phyloP scores from a whole-genome alignment of 106 monocot genomes.

The Cymbidium sinense region DNA sequence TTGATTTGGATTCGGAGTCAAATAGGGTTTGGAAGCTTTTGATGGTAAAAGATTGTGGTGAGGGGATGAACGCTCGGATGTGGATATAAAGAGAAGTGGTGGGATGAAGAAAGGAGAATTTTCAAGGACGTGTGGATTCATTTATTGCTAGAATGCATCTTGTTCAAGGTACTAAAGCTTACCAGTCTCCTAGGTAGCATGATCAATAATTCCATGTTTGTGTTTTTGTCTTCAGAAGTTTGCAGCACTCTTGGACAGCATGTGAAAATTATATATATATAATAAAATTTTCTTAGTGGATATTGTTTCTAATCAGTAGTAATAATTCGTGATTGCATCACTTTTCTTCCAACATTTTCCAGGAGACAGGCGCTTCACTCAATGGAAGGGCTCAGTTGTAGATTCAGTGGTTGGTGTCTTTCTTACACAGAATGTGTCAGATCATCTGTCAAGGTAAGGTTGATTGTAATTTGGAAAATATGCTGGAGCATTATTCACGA shows the following conservation, averaged over 20 bases:
- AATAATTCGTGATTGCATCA: neutral
- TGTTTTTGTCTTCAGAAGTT: neutral
- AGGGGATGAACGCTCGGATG: conserved; percentile 16
- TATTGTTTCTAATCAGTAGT: neutral
- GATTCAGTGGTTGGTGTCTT: conserved; percentile 79
- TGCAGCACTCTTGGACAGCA: neutral
- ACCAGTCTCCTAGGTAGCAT: neutral
- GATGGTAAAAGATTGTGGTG: conserved; percentile 55
- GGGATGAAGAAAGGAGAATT: conserved; percentile 75
- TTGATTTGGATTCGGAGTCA: conserved; percentile 68
- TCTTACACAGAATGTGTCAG: conserved; percentile 79
- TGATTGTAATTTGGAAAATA: neutral
- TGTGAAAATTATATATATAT: conserved; percentile 1
- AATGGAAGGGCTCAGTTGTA: conserved; percentile 77
- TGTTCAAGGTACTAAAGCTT: conserved; percentile 68
- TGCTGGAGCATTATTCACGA: neutral
- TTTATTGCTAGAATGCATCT: conserved; percentile 97
- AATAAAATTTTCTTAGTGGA: too few species aligned
- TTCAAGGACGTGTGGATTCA: conserved; percentile 66
- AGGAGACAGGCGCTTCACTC: conserved; percentile 67
- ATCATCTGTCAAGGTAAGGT: conserved; percentile 71
- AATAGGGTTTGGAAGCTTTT: conserved; percentile 80
- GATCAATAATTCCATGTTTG: neutral
- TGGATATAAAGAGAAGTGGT: conserved; percentile 68
- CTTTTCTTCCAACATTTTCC: conserved; percentile 6